Evolutionary conservation across 768 basidiomycete species (phyloP), one percentile per base, ranked within the genome.

Genomic region (Pisolithus orientalis): DNA sequence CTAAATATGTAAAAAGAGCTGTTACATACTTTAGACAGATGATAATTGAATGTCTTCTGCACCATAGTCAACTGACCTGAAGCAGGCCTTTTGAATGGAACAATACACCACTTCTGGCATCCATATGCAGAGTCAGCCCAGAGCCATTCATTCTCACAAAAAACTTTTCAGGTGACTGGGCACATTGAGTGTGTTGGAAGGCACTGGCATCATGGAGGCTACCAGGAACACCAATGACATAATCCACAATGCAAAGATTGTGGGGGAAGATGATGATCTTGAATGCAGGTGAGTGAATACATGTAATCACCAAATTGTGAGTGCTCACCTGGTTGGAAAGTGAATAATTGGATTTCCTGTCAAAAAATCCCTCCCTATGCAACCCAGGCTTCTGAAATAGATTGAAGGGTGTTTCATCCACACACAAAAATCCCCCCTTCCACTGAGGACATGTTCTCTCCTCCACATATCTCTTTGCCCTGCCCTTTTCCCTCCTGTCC

Each of bases 81-180:
- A 21, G 38, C 25, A 28, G 58, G 62, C 47, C 54, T 55, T 44
- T 65, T 65, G 57, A 55, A 65, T 43, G 64, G 62, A 10, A 49
- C 16, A 11, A 65, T 53, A 53, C 61, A 61, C 62, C 62, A 64
- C 14, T 48, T 46, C 25, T 48, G 29, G 29, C 40, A 40, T 6
- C 32, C 16, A 46, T 57, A 57, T 13, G 50, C 47, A 3, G 29
- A 54, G 32, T 57, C 50, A 24, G 47, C 47, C 43, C 49, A 58
- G n/a, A 58, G 34, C 57, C 57, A 58, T 27, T 56, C 54, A 39
- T 47, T 45, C 4, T 17, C 21, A 38, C 17, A 28, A 56, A 56
- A 25, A 56, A 56, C 0, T 14, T 10, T 32, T 32, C 31, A 32
- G 31, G 31, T 32, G 31, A 32, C 31, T 32, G 31, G 11, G 31